These are phyloP conservation scores for Aphanomyces astaci DNA, from an alignment of 352 stramenopile genomes.

Conservation along the genomic window DNA sequence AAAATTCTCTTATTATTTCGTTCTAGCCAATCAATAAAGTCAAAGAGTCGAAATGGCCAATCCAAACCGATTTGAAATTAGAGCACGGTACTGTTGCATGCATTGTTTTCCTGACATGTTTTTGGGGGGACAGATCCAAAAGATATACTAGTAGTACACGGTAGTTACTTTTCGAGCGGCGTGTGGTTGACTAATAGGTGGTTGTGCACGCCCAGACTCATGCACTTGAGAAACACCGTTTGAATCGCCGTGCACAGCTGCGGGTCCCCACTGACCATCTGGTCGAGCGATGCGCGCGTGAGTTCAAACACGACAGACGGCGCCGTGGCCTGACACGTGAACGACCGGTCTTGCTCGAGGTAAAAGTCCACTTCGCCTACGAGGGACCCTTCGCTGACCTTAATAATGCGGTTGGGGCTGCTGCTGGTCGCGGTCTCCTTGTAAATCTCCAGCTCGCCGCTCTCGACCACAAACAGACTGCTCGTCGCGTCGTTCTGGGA, in stretches of 20 bases:
- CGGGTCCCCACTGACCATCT: constrained; percentile 7
- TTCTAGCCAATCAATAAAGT: neutral
- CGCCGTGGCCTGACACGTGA: constrained; percentile 3
- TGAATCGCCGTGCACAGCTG: constrained; percentile 15
- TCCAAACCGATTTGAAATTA: no score
- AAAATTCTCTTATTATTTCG: neutral
- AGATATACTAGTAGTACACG: no score
- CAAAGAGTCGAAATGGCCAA: no score
- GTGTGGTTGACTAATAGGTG: constrained; percentile 14
- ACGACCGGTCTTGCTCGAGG: constrained; percentile 15
- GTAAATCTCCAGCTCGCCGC: constrained; percentile 9
- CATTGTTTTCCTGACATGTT: no score
- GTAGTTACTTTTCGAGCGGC: neutral
- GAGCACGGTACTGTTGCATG: no score
- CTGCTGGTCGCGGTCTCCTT: neutral
- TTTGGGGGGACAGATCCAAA: no score
- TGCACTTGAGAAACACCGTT: constrained; percentile 19
- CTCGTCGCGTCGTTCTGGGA: neutral
- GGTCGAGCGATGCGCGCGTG: neutral
- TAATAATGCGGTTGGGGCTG: constrained; percentile 8
- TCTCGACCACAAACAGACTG: constrained; percentile 9
- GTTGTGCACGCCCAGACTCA: constrained; percentile 20
- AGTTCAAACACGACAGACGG: constrained; percentile 8
- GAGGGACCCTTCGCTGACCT: constrained; percentile 15
- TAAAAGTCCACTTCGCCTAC: constrained; percentile 19